A percentile compares a stretch with the other conserved stretches of the same genome.
phyloP scores from a whole-genome alignment of 2,329 filamentous ascomycete species.

The Neofusicoccum laricinum region DNA sequence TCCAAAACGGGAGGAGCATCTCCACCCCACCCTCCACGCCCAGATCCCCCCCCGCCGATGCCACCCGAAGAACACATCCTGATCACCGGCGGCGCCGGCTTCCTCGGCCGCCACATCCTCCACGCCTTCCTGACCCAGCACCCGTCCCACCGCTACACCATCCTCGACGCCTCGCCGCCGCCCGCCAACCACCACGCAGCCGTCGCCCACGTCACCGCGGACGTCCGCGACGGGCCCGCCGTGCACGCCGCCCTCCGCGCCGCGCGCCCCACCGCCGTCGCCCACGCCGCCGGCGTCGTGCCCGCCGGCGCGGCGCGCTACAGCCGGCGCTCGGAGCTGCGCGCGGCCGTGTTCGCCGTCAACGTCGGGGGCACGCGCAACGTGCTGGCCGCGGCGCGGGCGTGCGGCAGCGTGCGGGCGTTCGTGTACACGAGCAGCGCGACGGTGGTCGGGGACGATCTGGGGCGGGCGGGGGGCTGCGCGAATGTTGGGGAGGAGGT shows the following conservation, averaged over 20 bases:
- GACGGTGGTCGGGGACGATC: slow-evolving; percentile 80
- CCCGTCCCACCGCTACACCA: slow-evolving; percentile 38
- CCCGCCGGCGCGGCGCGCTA: slow-evolving; percentile 40
- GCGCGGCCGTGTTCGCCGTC: slow-evolving; percentile 69
- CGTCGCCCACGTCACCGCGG: slow-evolving; percentile 36
- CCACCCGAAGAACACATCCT: slow-evolving; percentile 27
- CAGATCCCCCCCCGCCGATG: neutral
- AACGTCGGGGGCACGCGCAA: slow-evolving; percentile 84
- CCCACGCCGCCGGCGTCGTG: slow-evolving; percentile 73
- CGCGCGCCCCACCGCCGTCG: slow-evolving; percentile 74
- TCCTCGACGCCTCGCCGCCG: slow-evolving; percentile 29
- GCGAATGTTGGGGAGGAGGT: slow-evolving; percentile 79
- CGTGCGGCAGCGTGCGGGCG: slow-evolving; percentile 65
- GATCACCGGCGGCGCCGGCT: slow-evolving; percentile 49
- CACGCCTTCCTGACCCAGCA: slow-evolving; percentile 36
- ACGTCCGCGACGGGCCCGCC: slow-evolving; percentile 36
- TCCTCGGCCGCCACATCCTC: slow-evolving; percentile 43
- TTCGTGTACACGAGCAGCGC: slow-evolving; percentile 91
- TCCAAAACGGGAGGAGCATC: too few relatives aligned
- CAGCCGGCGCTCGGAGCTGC: slow-evolving; percentile 27
- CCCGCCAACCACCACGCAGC: slow-evolving; percentile 19
- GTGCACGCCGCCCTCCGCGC: slow-evolving; percentile 53
- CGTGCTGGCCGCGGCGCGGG: slow-evolving; percentile 70
- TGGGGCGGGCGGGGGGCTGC: slow-evolving; percentile 59
- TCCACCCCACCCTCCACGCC: too few relatives aligned